Base-by-base conservation (phyloP, 371 early-diverging fungal genomes). In the Choanephora cucurbitarum region DNA sequence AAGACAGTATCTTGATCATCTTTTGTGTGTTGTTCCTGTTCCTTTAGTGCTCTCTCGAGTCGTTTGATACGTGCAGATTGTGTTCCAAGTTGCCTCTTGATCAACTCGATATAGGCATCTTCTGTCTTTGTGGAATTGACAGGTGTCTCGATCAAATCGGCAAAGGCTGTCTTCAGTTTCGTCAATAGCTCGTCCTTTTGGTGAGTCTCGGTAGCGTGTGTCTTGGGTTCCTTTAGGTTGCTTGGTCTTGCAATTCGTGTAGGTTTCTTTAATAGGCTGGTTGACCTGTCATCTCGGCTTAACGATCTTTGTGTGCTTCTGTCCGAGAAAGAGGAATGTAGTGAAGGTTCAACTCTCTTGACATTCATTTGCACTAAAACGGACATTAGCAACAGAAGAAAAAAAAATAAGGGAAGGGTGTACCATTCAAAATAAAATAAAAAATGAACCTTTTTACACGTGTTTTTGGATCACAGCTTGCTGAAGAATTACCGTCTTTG, bases 41-140 rank as follows among this genome's bases (percentile, higher is more conserved):
- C 48, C 41, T 41, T 51, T 1, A 51, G 40, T 15, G 55, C 55
- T 55, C 59, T 24, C 11, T 60, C 60, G 37, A 60, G 32, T 31
- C 60, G 49, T 9, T 49, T 41, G n/a, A 60, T 54, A 37, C 60
- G 60, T 3, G 53, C 31, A 33, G 60, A 34, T 40, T 60, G 60
- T 43, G 54, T 39, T 42, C 53, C 60, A 17, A 60, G 23, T 54
- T 53, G 52, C 22, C 49, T 51, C 19, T 44, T 39, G 19, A 60
- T 44, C 21, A 34, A 32, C 18, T 49, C 44, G 1, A 53, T 44
- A 2, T 49, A 17, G n/a, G 53, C 60, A 1, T 49, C 44, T 5
- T 49, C 42, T 18, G 37, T 39, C 19, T 48, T 32, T 28, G 28
- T 19, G n/a, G 34, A 19, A 18, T 13, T 37, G 21, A 43, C 31